Evolutionary conservation across 2,329 filamentous ascomycete genomes (phyloP).

Genomic region (Diplodia intermedia): DNA sequence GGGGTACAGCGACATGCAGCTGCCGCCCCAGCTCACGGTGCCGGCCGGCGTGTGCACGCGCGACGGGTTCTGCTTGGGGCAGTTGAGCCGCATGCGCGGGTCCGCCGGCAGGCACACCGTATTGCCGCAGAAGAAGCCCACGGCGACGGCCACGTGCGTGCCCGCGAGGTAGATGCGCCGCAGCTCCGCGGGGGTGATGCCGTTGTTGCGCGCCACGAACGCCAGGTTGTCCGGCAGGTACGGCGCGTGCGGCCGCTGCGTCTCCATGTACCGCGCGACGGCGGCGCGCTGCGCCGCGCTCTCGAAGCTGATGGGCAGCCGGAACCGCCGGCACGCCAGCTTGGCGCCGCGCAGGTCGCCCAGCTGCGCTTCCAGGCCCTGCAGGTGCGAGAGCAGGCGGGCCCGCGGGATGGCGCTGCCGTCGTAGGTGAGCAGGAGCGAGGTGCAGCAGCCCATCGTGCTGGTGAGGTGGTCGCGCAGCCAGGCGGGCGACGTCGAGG

Average conservation of each 20-base stretch:
- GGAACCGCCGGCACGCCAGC: conserved; percentile 53
- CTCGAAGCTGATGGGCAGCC: conserved; percentile 53
- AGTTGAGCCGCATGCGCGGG: conserved; percentile 60
- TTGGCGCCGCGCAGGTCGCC: conserved; percentile 51
- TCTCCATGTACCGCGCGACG: conserved; percentile 66
- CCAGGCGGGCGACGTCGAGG: conserved; percentile 43
- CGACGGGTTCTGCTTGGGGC: conserved; percentile 64
- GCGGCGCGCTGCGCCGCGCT: conserved; percentile 57
- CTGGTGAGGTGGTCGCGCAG: conserved; percentile 55
- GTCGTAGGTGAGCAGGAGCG: conserved; percentile 53
- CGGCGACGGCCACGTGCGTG: conserved; percentile 60
- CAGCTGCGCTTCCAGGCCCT: conserved; percentile 50
- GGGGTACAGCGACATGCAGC: conserved; percentile 62
- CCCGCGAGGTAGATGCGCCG: conserved; percentile 60
- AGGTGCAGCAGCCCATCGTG: conserved; percentile 60
- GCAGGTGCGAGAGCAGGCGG: conserved; percentile 49
- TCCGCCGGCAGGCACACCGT: conserved; percentile 61
- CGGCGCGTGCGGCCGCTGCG: conserved; percentile 65
- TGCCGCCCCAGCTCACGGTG: conserved; percentile 63
- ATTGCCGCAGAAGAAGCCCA: conserved; percentile 64
- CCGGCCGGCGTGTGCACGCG: conserved; percentile 65
- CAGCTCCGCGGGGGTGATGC: conserved; percentile 57
- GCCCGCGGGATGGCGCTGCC: conserved; percentile 47
- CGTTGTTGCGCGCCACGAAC: conserved; percentile 64
- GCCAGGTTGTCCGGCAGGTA: conserved; percentile 69